phyloP scores from a whole-genome alignment of 495 filamentous ascomycete genomes.

The Aspergillus avenaceus region DNA sequence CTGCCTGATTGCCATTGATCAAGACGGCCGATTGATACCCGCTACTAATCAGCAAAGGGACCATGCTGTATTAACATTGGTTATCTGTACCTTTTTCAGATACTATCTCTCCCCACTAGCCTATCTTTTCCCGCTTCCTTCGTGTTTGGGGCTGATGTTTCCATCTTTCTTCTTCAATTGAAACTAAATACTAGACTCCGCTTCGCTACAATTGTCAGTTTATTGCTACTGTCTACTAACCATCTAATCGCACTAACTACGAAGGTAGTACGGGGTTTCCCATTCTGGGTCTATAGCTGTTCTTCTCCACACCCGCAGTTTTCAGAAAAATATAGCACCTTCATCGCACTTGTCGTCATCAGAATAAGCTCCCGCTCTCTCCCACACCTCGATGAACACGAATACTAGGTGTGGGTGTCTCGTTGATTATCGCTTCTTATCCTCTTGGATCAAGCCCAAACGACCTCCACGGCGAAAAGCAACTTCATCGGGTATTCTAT shows the following conservation, averaged over 20 bases:
- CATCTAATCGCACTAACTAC: not conserved
- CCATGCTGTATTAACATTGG: too few relatives aligned
- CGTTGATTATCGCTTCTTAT: conserved; percentile 41
- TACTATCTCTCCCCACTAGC: not conserved
- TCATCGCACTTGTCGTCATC: not conserved
- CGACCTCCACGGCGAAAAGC: conserved; percentile 28
- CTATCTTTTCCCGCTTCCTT: not conserved
- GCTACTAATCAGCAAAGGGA: not conserved
- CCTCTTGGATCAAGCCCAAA: conserved; percentile 38
- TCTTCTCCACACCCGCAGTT: not conserved
- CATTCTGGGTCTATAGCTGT: not conserved
- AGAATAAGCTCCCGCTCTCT: conserved; percentile 14
- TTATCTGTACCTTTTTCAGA: not conserved
- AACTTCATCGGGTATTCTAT: conserved; percentile 6
- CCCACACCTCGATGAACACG: conserved; percentile 41
- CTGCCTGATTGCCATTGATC: conserved; percentile 9
- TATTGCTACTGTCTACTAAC: not conserved
- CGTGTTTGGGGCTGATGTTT: not conserved
- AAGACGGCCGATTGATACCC: conserved; percentile 15
- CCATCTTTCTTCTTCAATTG: not conserved
- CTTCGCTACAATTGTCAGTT: not conserved
- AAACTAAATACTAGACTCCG: not conserved
- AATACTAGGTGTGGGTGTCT: conserved; percentile 38
- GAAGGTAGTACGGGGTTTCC: not conserved
- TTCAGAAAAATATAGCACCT: not conserved